A percentile compares a stretch with the other conserved stretches of the same genome.
These are phyloP conservation scores for Mycena citricolor DNA, from an alignment of 1,284 basidiomycete species.

Conservation along the genomic window DNA sequence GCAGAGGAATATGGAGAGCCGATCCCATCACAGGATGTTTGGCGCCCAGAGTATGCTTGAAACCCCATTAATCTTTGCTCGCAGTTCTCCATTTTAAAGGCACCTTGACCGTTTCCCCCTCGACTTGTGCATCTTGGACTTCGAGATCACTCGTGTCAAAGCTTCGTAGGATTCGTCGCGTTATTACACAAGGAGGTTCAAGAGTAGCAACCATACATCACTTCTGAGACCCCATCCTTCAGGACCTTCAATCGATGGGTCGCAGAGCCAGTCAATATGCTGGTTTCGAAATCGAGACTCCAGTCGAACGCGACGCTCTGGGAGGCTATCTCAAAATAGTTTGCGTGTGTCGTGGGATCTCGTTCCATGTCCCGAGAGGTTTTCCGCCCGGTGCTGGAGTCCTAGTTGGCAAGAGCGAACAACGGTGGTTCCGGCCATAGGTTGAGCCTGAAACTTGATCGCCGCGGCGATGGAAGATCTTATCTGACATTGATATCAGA, in stretches of 20 bases:
- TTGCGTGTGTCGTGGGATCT: slow-evolving; percentile 80
- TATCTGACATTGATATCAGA: too few species aligned
- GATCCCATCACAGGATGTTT: slow-evolving; percentile 74
- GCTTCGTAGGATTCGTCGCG: slow-evolving; percentile 34
- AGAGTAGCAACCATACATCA: slow-evolving; percentile 52
- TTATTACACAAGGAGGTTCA: slow-evolving; percentile 1
- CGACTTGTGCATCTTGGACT: slow-evolving; percentile 59
- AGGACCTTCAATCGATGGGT: slow-evolving; percentile 65
- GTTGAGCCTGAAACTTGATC: too few species aligned
- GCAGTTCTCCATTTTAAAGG: slow-evolving; percentile 25
- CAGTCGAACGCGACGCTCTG: slow-evolving; percentile 79
- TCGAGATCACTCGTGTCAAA: slow-evolving; percentile 81
- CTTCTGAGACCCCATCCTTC: slow-evolving; percentile 59
- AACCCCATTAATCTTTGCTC: slow-evolving; percentile 4
- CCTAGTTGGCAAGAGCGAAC: too few species aligned
- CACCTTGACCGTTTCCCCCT: slow-evolving; percentile 50
- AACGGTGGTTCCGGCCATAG: too few species aligned
- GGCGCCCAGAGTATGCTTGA: slow-evolving; percentile 52
- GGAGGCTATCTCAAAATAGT: slow-evolving; percentile 71
- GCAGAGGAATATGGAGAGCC: slow-evolving; percentile 56
- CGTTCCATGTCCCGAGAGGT: too few species aligned
- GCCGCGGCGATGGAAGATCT: too few species aligned
- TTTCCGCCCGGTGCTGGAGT: too few species aligned
- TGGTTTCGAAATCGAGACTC: slow-evolving; percentile 74
- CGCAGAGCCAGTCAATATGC: slow-evolving; percentile 73